phyloP scores from a whole-genome alignment of 2,329 filamentous ascomycete species.

The Colletotrichum theobromicola region DNA sequence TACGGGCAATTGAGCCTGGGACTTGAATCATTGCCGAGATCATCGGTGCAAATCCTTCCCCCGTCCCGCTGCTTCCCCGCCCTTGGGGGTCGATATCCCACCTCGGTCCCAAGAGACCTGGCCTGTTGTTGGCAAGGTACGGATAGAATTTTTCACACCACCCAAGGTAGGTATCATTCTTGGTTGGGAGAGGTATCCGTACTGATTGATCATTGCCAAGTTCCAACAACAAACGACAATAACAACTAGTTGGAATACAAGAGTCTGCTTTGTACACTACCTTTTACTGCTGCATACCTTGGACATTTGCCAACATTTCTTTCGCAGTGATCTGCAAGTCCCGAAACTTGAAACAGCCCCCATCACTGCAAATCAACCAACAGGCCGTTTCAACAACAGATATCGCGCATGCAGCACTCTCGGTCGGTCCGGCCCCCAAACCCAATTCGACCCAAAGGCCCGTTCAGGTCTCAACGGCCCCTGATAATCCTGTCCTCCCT shows the following conservation, averaged over 20 bases:
- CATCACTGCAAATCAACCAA: neutral
- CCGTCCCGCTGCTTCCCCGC: neutral
- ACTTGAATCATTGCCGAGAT: neutral
- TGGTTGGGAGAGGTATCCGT: neutral
- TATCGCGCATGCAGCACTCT: slow-evolving; percentile 1
- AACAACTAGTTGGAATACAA: no score
- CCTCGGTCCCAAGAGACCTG: neutral
- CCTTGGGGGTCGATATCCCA: neutral
- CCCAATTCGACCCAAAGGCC: neutral
- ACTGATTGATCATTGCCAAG: neutral
- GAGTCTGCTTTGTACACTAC: neutral
- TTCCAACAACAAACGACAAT: neutral
- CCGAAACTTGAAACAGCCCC: slow-evolving; percentile 12
- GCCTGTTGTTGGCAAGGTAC: neutral
- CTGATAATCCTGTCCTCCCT: neutral
- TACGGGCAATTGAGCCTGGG: neutral
- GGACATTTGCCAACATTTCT: neutral
- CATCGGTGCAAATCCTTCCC: neutral
- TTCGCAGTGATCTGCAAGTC: neutral
- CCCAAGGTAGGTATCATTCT: no score
- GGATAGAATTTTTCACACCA: neutral
- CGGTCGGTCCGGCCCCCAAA: slow-evolving; percentile 21
- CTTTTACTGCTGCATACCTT: neutral
- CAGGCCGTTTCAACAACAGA: slow-evolving; percentile 1
- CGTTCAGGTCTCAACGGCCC: neutral